A percentile compares a stretch with the other conserved stretches of the same genome.
Evolutionary conservation across 2,329 filamentous ascomycete genomes (phyloP).

Genomic region (Colletotrichum australisinense): DNA sequence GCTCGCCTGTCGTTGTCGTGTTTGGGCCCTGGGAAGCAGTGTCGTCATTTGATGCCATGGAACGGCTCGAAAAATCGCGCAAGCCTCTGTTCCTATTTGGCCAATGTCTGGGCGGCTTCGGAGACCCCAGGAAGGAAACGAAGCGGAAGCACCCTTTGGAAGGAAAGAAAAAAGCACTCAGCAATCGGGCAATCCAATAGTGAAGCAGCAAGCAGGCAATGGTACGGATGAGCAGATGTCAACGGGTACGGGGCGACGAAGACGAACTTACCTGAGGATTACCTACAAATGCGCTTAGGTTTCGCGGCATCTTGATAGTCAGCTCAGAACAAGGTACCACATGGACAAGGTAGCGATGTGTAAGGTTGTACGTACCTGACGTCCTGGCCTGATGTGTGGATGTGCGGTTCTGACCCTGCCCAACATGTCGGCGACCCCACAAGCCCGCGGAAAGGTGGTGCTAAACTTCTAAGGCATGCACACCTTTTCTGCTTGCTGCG

Average conservation of each 20-base stretch:
- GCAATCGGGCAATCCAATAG: slow-evolving; percentile 15
- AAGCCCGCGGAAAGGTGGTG: slow-evolving; percentile 6
- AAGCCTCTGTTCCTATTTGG: slow-evolving; percentile 11
- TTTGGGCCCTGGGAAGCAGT: slow-evolving; percentile 6
- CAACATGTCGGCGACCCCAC: slow-evolving; percentile 30
- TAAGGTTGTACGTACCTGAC: slow-evolving; percentile 12
- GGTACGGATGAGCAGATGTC: slow-evolving; percentile 18
- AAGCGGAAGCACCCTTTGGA: slow-evolving; percentile 17
- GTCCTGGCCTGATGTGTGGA: slow-evolving; percentile 2
- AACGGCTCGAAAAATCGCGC: slow-evolving; percentile 32
- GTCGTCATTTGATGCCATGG: slow-evolving; percentile 29
- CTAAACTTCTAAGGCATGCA: not conserved
- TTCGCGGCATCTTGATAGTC: slow-evolving; percentile 19
- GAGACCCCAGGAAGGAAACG: slow-evolving; percentile 29
- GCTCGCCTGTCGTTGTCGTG: not conserved
- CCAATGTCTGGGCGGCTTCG: slow-evolving; percentile 17
- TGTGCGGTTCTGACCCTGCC: slow-evolving; percentile 5
- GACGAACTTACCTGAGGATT: slow-evolving; percentile 33
- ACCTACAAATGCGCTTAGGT: slow-evolving; percentile 30
- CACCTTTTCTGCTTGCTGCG: not conserved
- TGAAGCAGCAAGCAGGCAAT: slow-evolving; percentile 1
- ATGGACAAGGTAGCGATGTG: slow-evolving; percentile 19
- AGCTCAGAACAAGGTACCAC: slow-evolving; percentile 23
- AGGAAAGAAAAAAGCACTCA: slow-evolving; percentile 13
- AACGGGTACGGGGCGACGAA: slow-evolving; percentile 20